Base-by-base conservation (phyloP, 345 rosid genomes). In the Alliaria petiolata region DNA sequence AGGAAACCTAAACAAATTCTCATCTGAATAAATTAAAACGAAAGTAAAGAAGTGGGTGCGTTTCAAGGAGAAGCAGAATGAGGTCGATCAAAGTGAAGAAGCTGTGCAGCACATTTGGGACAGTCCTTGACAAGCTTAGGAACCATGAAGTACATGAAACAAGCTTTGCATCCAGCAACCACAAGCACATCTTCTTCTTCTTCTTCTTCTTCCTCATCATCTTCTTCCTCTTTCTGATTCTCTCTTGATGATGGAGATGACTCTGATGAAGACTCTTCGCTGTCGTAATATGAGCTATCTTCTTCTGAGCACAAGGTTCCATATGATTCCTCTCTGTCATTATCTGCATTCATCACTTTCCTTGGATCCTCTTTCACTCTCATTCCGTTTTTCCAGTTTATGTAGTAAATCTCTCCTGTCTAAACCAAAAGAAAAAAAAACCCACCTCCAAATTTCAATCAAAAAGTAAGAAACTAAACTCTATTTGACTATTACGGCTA, bases 111-210 rank as follows among this genome's bases (percentile, higher is more conserved):
- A 49, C 99, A 95, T 75, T 88, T 89, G 56, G 99, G 97, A 86
- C 99, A 95, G 57, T 82, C 95, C 70, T 82, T 90, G 3, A 86
- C 92, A 55, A 81, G 85, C 78, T 89, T 89, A 10, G 98, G 97
- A 17, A 93, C 92, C 98, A 93, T 91, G 87, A 85, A 87, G 78
- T 93, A 93, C 97, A 93, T 93, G 35, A 93, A 84, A 76, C 99
- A 93, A 79, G 86, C 84, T 82, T 91, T 93, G 88, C 99, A 93
- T 65, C 98, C 98, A 9, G 80, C 97, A 22, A 93, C 98, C 8
- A 93, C 98, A 80, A 93, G 76, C 33, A 93, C 96, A 25, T 80
- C 82, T 22, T 84, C 87, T 39, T 77, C 78, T 56, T 76, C 80
- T 6, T 67, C 76, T 11, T 22, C 59, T 4, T 71, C 44, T 2